Conservation (phyloP, 495 filamentous ascomycete genomes). For the Xylaria acuta region DNA sequence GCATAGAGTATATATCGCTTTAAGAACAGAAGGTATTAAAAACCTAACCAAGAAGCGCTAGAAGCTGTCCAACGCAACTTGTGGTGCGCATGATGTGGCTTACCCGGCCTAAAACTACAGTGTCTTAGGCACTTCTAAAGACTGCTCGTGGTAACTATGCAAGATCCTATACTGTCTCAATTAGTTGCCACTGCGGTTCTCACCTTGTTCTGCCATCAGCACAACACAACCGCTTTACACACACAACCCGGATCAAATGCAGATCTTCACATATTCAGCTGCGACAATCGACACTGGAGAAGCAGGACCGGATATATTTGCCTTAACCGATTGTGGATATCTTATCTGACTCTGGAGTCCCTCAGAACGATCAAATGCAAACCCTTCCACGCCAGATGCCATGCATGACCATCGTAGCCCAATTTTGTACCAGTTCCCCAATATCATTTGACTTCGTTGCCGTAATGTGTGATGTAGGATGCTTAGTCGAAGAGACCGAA, state of each 20-base stretch:
- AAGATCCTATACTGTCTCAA: too few relatives aligned
- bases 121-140: too few relatives aligned
- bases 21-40: too few relatives aligned
- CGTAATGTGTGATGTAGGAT: conserved; percentile 26
- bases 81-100: too few relatives aligned
- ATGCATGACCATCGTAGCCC: conserved; percentile 37
- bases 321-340: conserved; percentile 34
- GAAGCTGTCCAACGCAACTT: too few relatives aligned
- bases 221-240: not conserved
- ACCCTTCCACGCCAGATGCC: conserved; percentile 38
- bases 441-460: conserved; percentile 37
- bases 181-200: not conserved
- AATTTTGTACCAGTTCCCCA: conserved; percentile 37
- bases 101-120: too few relatives aligned
- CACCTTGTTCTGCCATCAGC: not conserved
- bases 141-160: too few relatives aligned
- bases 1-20: too few relatives aligned
- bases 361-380: conserved; percentile 33
- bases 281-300: conserved; percentile 27
- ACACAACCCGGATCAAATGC: not conserved
- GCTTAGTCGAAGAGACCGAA: conserved; percentile 99
- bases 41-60: too few relatives aligned
- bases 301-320: conserved; percentile 39
- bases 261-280: not conserved
- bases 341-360: conserved; percentile 22